A percentile compares a stretch with the other conserved stretches of the same genome.
Conservation (phyloP, 257 asterid genomes). For the Echium plantagineum region DNA sequence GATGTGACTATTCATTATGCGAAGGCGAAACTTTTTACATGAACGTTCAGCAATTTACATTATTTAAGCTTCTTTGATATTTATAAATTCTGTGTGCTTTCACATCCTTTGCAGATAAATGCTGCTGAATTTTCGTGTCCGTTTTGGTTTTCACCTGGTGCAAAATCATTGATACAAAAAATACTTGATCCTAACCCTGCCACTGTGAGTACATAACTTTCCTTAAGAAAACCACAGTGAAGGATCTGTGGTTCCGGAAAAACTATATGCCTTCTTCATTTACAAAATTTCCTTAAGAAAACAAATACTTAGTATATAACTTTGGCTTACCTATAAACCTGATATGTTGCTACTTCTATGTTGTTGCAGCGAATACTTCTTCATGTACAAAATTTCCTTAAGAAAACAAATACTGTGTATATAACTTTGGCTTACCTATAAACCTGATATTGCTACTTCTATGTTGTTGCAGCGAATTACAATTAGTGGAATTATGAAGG, state of each 20-base stretch:
- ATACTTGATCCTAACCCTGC: constrained; percentile 79
- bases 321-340: too few relatives aligned
- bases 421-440: too few relatives aligned
- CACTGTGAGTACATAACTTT: constrained; percentile 46
- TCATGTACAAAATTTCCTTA: neutral
- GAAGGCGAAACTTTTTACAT: neutral
- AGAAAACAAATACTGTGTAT: neutral
- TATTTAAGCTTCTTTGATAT: neutral
- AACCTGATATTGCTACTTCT: neutral
- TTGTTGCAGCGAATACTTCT: constrained; percentile 58
- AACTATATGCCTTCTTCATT: neutral
- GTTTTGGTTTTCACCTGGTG: constrained; percentile 75
- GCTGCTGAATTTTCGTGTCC: constrained; percentile 86
- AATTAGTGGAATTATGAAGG: constrained; percentile 58
- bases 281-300: neutral
- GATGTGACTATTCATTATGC: neutral
- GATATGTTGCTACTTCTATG: neutral
- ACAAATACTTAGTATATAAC: neutral
- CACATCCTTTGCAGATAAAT: constrained; percentile 42
- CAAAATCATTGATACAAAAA: constrained; percentile 51
- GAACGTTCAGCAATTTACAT: neutral
- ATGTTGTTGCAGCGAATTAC: constrained; percentile 59
- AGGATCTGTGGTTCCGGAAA: too few relatives aligned
- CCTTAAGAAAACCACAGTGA: neutral
- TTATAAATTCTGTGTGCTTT: constrained; percentile 12